A percentile compares a stretch with the other conserved stretches of the same genome.
Conservation (phyloP, 202 grass and related monocot species). For the Brachypodium distachyon region DNA sequence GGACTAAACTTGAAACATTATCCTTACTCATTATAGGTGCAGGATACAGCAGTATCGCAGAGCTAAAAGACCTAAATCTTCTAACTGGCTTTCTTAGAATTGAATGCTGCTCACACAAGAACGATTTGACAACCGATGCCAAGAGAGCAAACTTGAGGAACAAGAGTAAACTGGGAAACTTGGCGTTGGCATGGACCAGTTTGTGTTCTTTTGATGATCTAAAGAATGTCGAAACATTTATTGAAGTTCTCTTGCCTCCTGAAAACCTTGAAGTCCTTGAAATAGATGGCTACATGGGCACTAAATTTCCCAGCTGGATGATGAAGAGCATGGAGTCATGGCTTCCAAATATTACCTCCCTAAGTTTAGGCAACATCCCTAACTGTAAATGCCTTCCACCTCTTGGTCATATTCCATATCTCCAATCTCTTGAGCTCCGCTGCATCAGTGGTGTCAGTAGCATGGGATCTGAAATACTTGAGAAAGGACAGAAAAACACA, state of each 20-base stretch:
- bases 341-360: conserved; percentile 34
- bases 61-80: conserved; percentile 33
- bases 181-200: conserved; percentile 30
- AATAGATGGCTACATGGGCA: conserved; percentile 28
- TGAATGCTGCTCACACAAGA: conserved; percentile 4
- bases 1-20: conserved; percentile 41
- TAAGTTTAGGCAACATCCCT: conserved; percentile 34
- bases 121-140: conserved; percentile 10
- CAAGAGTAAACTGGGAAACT: conserved; percentile 30
- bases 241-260: conserved; percentile 36
- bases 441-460: conserved; percentile 9
- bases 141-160: conserved; percentile 27
- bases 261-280: conserved; percentile 34
- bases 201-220: neutral
- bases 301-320: conserved; percentile 33
- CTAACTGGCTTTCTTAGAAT: conserved; percentile 27
- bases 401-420: conserved; percentile 21
- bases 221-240: conserved; percentile 6
- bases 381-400: conserved; percentile 32
- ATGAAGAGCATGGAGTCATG: neutral
- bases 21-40: conserved; percentile 30
- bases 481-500: neutral
- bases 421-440: conserved; percentile 31
- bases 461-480: conserved; percentile 18
- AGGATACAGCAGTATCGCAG: conserved; percentile 24